Base-by-base conservation (phyloP, 257 asterid genomes). In the Lantana camara region DNA sequence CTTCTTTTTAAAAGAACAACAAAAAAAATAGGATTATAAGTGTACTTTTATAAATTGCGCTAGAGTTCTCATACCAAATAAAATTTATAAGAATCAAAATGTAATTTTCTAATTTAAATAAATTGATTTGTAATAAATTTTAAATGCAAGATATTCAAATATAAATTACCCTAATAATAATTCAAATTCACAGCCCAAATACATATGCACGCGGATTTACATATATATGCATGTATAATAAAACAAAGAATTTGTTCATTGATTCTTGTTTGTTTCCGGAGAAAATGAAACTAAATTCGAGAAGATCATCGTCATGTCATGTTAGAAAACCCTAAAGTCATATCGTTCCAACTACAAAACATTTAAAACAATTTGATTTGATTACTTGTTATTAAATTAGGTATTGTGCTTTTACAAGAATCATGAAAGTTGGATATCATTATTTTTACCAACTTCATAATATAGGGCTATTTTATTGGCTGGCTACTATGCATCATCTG, bases 391-490 rank as follows among this genome's bases (percentile, higher is more conserved):
- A n/a, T n/a, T n/a, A n/a, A 64, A 65, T 37, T 66, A 52, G 71
- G 71, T 66, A 24, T 49, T 15, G 15, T 49, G 35, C 21, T 32
- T 61, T 10, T 46, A 34, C 24, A 53, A 35, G 51, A 35, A 64
- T 50, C 40, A 49, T 45, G 9, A 65, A 66, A 41, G 44, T 35
- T 15, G 62, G 44, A 24, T 27, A 0, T 64, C 70, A 51, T 10
- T 24, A 66, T 66, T 12, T 35, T 19, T 42, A 66, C 63, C 71
- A 66, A 66, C 71, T 66, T 66, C 55, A 48, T 52, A 51, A 14
- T 40, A 21, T 38, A 34, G 34, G 30, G 19, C 40, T 42, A 24
- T 24, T 61, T 12, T 49, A 35, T 12, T 53, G 32, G 6, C 47
- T 10, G 40, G 40, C 47, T 52, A 65, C 70, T 53, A 65, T 65